Base-by-base conservation (phyloP, 805 yeast species). In the Saccharomycopsis sp. region DNA sequence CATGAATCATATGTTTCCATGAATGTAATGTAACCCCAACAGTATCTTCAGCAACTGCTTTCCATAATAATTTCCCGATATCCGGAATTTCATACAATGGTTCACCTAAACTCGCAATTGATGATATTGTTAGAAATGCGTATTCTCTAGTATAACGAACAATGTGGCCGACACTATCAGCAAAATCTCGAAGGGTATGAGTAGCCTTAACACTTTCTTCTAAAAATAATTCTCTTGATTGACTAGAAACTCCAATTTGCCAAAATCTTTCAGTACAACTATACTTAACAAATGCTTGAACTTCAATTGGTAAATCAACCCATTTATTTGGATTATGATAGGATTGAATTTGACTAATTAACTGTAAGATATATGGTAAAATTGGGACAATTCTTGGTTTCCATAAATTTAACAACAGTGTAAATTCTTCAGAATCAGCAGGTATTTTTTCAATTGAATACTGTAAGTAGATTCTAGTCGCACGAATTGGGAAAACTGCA, bases 241-340 rank as follows among this genome's bases (percentile, higher is more conserved):
- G 95, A 47, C 85, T 84, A 1, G 96, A 85, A 19, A 95, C 94
- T 14, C 98, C 98, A 50, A 88, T 95, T 59, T 94, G 97, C 99
- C 99, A 93, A 61, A 93, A 93, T 56, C 97, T 71, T 65, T 93
- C 99, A 59, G 81, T 79, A 40, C 94, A 83, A 49, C 94, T 82
- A 55, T 86, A 82, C 52, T 76, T 75, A n/a, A 90, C 96, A 67
- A 94, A 90, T 1, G 90, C 72, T 60, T 86, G 96, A 1, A 93
- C 97, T 45, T 87, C 94, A 2, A 73, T 74, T 0, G 98, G 97
- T 40, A 93, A 68, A 32, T 77, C 85, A 11, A 68, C 69, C 97
- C 98, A 90, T 61, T 90, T 90, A 9, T 71, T 82, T 0, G 97
- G 96, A 56, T 93, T 85, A 60, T 88, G 96, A 57, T 89, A 93